These are phyloP conservation scores for Russula brevipes DNA, from an alignment of 768 basidiomycete species.

Conservation along the genomic window DNA sequence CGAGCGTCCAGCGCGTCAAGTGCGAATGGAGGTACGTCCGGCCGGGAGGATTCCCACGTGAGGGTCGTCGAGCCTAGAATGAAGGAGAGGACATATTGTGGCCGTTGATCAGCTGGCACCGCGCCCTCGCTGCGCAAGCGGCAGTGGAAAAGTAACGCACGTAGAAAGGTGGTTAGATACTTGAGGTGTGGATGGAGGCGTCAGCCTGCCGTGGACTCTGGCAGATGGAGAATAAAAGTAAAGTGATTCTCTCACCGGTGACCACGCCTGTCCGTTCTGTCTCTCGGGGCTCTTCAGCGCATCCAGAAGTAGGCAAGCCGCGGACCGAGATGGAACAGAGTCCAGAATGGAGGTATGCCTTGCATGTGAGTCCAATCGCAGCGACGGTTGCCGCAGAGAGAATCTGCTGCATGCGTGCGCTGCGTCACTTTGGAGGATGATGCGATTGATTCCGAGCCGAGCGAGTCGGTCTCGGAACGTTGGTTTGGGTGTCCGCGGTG, in stretches of 20 bases:
- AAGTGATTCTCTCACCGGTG: conserved; percentile 50
- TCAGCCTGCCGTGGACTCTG: no score
- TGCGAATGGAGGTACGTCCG: conserved; percentile 52
- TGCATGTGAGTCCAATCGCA: conserved; percentile 70
- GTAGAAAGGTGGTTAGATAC: conserved; percentile 95
- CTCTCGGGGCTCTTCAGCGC: conserved; percentile 51
- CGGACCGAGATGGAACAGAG: conserved; percentile 64
- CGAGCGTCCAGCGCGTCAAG: conserved; percentile 84
- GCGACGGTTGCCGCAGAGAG: conserved; percentile 58
- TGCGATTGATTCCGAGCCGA: not conserved
- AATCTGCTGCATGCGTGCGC: conserved; percentile 22
- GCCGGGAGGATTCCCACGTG: conserved; percentile 79
- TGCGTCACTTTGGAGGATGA: not conserved
- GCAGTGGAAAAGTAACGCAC: conserved; percentile 39
- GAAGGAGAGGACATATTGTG: not conserved
- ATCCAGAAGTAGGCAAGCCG: conserved; percentile 57
- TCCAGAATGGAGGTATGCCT: conserved; percentile 64
- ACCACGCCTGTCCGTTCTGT: conserved; percentile 52
- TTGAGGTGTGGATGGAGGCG: conserved; percentile 30
- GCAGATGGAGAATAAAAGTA: not conserved
- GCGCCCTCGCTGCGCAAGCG: not conserved
- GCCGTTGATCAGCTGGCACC: no score
- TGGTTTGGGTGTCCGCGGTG: not conserved
- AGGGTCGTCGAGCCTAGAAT: conserved; percentile 71
- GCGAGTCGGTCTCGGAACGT: not conserved